A percentile compares a stretch with the other conserved stretches of the same genome.
Conservation (phyloP, 2,329 filamentous ascomycete species). For the Microcyclospora pomicola region DNA sequence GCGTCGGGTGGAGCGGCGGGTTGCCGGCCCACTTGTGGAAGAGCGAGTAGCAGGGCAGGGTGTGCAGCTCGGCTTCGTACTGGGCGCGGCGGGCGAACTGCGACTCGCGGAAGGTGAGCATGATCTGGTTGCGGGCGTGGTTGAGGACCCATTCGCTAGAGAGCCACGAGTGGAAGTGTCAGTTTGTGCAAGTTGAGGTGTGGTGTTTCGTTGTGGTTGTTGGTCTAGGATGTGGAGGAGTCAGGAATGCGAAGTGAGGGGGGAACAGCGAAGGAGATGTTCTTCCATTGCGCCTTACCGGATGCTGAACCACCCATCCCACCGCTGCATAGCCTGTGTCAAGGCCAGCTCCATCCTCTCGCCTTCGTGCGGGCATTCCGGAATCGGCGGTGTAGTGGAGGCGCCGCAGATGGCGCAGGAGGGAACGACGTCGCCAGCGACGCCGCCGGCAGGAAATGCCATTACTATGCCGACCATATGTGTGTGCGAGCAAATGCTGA, state of each 20-base stretch:
- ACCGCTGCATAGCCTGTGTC: constrained; percentile 19
- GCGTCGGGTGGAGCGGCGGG: constrained; percentile 29
- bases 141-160: constrained; percentile 33
- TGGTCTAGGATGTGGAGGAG: background rate
- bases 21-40: constrained; percentile 33
- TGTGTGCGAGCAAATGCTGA: no score
- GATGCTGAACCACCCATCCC: constrained; percentile 15
- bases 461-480: background rate
- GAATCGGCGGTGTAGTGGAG: constrained; percentile 9
- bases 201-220: background rate
- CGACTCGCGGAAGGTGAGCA: constrained; percentile 24
- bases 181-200: background rate
- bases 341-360: constrained; percentile 20
- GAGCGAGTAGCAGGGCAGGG: constrained; percentile 32
- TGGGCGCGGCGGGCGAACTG: constrained; percentile 27
- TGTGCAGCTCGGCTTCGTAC: constrained; percentile 29
- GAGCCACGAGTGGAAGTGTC: background rate
- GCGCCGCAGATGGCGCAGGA: constrained; percentile 25
- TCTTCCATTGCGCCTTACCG: constrained; percentile 9
- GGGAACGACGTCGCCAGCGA: constrained; percentile 12
- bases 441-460: background rate
- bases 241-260: background rate
- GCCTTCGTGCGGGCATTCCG: constrained; percentile 22
- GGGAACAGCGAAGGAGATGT: background rate
- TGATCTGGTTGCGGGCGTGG: constrained; percentile 32